Evolutionary conservation across 345 rosid species (phyloP).

Genomic region (Kernera saxatilis): DNA sequence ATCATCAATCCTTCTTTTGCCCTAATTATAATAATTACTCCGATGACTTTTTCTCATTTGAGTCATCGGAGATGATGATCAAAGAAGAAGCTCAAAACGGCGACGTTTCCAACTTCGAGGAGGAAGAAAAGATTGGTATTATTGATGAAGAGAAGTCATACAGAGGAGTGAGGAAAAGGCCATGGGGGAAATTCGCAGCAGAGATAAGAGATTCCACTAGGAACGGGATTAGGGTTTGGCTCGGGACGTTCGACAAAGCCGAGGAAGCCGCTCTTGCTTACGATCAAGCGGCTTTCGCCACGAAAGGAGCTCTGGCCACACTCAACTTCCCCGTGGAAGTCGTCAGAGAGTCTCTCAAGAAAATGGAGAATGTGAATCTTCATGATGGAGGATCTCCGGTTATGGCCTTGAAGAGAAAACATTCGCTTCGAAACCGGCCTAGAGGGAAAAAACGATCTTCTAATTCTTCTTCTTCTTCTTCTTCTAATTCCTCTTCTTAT

Average conservation of each 20-base stretch:
- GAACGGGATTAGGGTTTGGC: slow-evolving; percentile 68
- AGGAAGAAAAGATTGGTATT: slow-evolving; percentile 34
- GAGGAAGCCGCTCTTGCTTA: slow-evolving; percentile 77
- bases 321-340: slow-evolving; percentile 59
- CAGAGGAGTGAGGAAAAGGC: slow-evolving; percentile 67
- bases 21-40: slow-evolving; percentile 36
- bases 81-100: slow-evolving; percentile 21
- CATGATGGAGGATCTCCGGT: slow-evolving; percentile 63
- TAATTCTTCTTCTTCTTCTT: neutral
- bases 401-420: slow-evolving; percentile 51
- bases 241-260: slow-evolving; percentile 64
- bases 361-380: slow-evolving; percentile 39
- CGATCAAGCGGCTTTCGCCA: slow-evolving; percentile 66
- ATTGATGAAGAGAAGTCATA: slow-evolving; percentile 38
- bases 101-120: slow-evolving; percentile 19
- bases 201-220: slow-evolving; percentile 70
- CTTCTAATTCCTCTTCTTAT: slow-evolving; percentile 3
- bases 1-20: slow-evolving; percentile 30
- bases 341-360: slow-evolving; percentile 49
- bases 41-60: slow-evolving; percentile 36
- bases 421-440: slow-evolving; percentile 44
- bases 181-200: slow-evolving; percentile 76
- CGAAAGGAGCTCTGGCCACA: slow-evolving; percentile 49
- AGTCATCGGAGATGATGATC: slow-evolving; percentile 33
- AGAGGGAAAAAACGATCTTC: slow-evolving; percentile 28